phyloP scores from a whole-genome alignment of 768 basidiomycete genomes.

The Kwoniella botswanensis region DNA sequence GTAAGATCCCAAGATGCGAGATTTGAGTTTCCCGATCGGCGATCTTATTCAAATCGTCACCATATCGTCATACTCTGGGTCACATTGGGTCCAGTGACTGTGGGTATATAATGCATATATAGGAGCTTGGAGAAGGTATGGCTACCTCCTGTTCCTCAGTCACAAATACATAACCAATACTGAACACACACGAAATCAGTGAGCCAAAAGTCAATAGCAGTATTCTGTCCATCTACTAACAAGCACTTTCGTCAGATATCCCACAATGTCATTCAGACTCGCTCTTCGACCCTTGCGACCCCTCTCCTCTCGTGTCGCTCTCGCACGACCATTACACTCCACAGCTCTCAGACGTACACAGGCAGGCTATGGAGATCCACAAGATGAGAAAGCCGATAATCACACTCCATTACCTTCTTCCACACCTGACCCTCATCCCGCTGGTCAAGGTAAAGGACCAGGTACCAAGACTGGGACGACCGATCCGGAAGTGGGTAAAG shows the following conservation, averaged over 20 bases:
- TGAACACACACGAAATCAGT: too few relatives aligned
- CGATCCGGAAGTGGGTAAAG: constrained; percentile 33
- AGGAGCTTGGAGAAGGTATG: neutral
- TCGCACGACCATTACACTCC: constrained; percentile 21
- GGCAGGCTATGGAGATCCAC: constrained; percentile 52
- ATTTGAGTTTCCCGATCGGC: constrained; percentile 16
- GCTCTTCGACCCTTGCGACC: constrained; percentile 19
- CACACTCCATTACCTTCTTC: constrained; percentile 39
- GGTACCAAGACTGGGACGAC: constrained; percentile 34
- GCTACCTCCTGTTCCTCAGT: too few relatives aligned
- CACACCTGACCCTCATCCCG: constrained; percentile 35
- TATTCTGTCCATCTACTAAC: neutral
- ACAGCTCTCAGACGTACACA: constrained; percentile 28
- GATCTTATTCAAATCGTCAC: constrained; percentile 14
- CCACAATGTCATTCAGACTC: constrained; percentile 25
- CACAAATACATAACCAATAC: too few relatives aligned
- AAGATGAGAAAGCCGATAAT: constrained; percentile 44
- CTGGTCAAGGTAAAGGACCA: constrained; percentile 35
- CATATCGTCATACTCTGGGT: constrained; percentile 15
- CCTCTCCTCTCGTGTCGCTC: neutral
- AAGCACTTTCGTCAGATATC: neutral
- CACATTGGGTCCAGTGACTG: neutral
- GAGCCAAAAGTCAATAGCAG: too few relatives aligned
- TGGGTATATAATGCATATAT: neutral
- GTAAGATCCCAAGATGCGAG: constrained; percentile 2